Evolutionary conservation across 2,329 filamentous ascomycete species (phyloP).

Genomic region (Fusarium sororula): DNA sequence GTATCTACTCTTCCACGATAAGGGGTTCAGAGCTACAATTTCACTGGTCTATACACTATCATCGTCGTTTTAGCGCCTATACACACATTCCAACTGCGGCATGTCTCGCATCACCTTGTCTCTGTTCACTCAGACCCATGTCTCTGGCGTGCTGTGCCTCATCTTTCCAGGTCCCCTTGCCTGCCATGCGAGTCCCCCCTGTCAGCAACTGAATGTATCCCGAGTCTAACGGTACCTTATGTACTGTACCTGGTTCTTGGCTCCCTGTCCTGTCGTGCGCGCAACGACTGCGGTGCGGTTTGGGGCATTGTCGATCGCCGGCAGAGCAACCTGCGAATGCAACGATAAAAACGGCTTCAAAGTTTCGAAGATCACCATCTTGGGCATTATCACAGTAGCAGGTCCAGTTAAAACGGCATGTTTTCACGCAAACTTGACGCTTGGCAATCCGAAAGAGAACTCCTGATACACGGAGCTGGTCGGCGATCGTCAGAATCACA

Average conservation of each 20-base stretch:
- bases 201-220: constrained; percentile 11
- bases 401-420: constrained; percentile 1
- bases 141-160: constrained; percentile 34
- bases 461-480: not conserved
- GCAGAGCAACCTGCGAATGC: constrained; percentile 15
- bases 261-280: constrained; percentile 26
- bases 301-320: constrained; percentile 24
- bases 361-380: constrained; percentile 24
- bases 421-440: not conserved
- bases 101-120: constrained; percentile 41
- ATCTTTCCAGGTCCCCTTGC: constrained; percentile 29
- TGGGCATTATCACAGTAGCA: constrained; percentile 7
- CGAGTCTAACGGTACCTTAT: constrained; percentile 14
- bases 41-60: not conserved
- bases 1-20: not conserved
- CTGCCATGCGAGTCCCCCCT: constrained; percentile 31
- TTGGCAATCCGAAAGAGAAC: constrained; percentile 1
- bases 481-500: constrained; percentile 12
- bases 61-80: not conserved
- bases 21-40: not conserved
- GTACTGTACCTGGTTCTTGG: constrained; percentile 1
- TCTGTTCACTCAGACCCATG: constrained; percentile 32
- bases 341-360: constrained; percentile 17
- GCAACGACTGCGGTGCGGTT: constrained; percentile 13
- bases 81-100: constrained; percentile 16